Percentiles rank a stretch among this genome's conserved stretches.
These are phyloP conservation scores for Elsinoe arachidis DNA, from an alignment of 2,329 filamentous ascomycete genomes.

Conservation along the genomic window DNA sequence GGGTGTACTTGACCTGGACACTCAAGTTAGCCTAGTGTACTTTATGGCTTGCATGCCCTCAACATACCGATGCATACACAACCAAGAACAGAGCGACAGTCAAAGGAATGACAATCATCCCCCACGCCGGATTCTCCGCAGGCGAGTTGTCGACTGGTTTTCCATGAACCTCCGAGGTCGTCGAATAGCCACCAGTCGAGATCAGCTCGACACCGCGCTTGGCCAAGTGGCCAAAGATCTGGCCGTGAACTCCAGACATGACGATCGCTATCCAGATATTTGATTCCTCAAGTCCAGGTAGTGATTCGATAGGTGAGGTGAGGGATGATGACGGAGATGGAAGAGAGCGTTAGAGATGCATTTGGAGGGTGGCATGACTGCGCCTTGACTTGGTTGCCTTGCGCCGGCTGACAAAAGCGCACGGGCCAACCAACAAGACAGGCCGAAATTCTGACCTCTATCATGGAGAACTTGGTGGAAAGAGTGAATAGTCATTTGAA, in stretches of 20 bases:
- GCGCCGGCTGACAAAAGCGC: not conserved
- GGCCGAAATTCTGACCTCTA: not conserved
- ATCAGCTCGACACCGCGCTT: constrained; percentile 21
- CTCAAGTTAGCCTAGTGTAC: constrained; percentile 11
- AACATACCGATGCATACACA: constrained; percentile 33
- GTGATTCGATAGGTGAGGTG: not conserved
- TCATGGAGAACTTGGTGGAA: not conserved
- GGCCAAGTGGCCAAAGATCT: constrained; percentile 26
- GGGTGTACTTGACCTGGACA: constrained; percentile 43
- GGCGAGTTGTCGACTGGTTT: not conserved
- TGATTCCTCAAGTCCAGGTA: not conserved
- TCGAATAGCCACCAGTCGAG: constrained; percentile 13
- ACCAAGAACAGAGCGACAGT: constrained; percentile 35
- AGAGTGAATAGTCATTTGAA: not conserved
- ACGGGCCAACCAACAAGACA: constrained; percentile 4
- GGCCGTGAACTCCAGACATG: constrained; percentile 20
- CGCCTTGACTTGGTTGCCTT: constrained; percentile 4
- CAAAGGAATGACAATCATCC: constrained; percentile 25
- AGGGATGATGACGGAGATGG: not conserved
- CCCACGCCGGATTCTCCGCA: constrained; percentile 20
- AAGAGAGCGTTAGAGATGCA: not conserved
- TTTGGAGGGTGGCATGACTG: constrained; percentile 1
- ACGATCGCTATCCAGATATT: not conserved
- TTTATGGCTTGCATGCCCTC: not conserved
- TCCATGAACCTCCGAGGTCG: constrained; percentile 21